Conservation (phyloP, 495 filamentous ascomycete species). For the Saxophila tyrrhenica region DNA sequence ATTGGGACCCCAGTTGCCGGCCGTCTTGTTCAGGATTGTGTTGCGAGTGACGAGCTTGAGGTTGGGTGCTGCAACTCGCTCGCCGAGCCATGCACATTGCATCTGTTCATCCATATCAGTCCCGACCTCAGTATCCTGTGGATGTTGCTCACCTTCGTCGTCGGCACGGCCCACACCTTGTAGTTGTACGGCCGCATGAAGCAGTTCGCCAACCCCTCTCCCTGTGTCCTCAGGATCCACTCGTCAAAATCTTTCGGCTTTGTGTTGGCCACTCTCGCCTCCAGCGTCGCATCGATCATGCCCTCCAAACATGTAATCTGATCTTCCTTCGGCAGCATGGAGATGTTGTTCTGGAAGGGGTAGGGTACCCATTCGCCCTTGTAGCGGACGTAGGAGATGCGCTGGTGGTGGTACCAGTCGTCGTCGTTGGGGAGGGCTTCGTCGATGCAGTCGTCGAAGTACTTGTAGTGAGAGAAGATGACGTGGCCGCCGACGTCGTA, state of each 20-base stretch:
- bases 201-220: constrained; percentile 76
- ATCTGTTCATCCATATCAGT: constrained; percentile 49
- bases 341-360: constrained; percentile 99
- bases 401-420: constrained; percentile 97
- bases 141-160: constrained; percentile 61
- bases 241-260: constrained; percentile 97
- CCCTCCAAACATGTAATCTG: constrained; percentile 92
- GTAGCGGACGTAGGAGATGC: constrained; percentile 97
- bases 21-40: constrained; percentile 89
- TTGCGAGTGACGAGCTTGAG: constrained; percentile 92
- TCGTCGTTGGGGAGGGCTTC: constrained; percentile 86
- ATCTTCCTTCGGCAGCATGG: constrained; percentile 94
- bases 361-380: constrained; percentile 94
- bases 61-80: constrained; percentile 95
- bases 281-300: constrained; percentile 89
- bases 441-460: constrained; percentile 98
- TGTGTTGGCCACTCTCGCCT: constrained; percentile 68
- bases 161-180: constrained; percentile 99
- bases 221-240: constrained; percentile 93
- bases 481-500: constrained; percentile 99
- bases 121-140: not conserved
- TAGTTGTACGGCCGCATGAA: constrained; percentile 99
- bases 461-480: constrained; percentile 99
- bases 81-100: constrained; percentile 98
- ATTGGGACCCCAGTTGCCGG: constrained; percentile 97